phyloP scores from a whole-genome alignment of 805 yeast genomes.

The Zygosaccharomyces bailii region DNA sequence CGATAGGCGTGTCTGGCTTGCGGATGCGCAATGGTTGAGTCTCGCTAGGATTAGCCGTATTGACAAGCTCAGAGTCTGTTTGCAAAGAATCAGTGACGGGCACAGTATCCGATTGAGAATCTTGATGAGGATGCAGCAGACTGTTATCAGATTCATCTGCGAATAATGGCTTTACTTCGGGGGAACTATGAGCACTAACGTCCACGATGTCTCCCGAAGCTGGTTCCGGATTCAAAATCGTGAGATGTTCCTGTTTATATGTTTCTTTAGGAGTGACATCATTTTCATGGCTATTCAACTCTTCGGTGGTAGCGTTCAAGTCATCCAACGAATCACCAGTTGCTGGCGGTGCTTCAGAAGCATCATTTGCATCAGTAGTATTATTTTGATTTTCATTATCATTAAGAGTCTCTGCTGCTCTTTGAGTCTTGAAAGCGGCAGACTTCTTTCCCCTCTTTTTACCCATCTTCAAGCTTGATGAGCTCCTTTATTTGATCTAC shows the following conservation, averaged over 20 bases:
- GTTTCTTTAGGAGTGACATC: conserved; percentile 4
- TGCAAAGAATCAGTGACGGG: not conserved
- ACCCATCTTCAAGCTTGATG: conserved; percentile 7
- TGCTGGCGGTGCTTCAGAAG: conserved; percentile 1
- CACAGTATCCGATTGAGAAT: not conserved
- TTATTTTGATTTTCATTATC: not conserved
- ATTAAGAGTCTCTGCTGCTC: not conserved
- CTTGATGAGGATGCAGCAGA: not conserved
- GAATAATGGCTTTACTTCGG: conserved; percentile 6
- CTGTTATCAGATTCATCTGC: not conserved
- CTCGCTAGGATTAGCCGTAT: not conserved
- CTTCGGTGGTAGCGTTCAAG: conserved; percentile 4
- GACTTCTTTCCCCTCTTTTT: conserved; percentile 11
- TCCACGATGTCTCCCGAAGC: not conserved
- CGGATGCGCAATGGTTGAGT: not conserved
- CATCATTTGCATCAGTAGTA: conserved; percentile 4
- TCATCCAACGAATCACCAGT: conserved; percentile 1
- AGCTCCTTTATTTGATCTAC: conserved; percentile 4
- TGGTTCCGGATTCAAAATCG: not conserved
- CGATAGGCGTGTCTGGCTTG: not conserved
- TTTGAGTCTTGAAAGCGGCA: not conserved
- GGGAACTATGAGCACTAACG: not conserved
- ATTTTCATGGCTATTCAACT: no score
- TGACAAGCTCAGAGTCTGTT: not conserved
- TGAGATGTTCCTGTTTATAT: no score